phyloP scores from a whole-genome alignment of 75 land plant genomes.

The Isoetes taiwanensis region DNA sequence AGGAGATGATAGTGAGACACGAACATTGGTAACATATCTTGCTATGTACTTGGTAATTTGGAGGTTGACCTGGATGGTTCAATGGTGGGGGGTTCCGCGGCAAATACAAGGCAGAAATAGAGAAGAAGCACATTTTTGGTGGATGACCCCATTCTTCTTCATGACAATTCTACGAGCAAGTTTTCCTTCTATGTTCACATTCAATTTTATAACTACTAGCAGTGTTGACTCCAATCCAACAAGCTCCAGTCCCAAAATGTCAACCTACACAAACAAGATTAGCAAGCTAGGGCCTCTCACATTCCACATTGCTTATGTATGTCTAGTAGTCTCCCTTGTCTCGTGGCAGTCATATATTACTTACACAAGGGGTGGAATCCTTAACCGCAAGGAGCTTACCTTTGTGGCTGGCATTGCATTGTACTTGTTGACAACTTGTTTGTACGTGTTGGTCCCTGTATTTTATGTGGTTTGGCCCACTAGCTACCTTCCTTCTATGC shows the following conservation, averaged over 20 bases:
- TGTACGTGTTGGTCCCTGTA: conserved; percentile 16
- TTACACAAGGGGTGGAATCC: too few relatives aligned
- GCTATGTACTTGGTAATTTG: conserved; percentile 4
- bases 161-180: conserved; percentile 2
- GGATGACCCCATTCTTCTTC: conserved; percentile 25
- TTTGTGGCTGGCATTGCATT: conserved; percentile 10
- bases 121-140: conserved; percentile 23
- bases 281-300: conserved; percentile 10
- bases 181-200: conserved; percentile 6
- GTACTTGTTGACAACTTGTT: conserved; percentile 3
- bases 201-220: conserved; percentile 16
- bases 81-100: conserved; percentile 14
- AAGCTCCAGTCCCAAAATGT: too few relatives aligned
- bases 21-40: not conserved
- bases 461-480: conserved; percentile 8
- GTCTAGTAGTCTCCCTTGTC: conserved; percentile 1
- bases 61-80: conserved; percentile 1
- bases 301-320: conserved; percentile 2
- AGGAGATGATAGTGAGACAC: conserved; percentile 8
- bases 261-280: too few relatives aligned
- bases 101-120: conserved; percentile 17
- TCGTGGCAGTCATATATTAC: not conserved
- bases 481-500: conserved; percentile 6
- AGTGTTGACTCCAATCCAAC: conserved; percentile 11
- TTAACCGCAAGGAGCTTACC: conserved; percentile 10